Base-by-base conservation (phyloP, 106 monocot species). In the Phalaenopsis aphrodite region DNA sequence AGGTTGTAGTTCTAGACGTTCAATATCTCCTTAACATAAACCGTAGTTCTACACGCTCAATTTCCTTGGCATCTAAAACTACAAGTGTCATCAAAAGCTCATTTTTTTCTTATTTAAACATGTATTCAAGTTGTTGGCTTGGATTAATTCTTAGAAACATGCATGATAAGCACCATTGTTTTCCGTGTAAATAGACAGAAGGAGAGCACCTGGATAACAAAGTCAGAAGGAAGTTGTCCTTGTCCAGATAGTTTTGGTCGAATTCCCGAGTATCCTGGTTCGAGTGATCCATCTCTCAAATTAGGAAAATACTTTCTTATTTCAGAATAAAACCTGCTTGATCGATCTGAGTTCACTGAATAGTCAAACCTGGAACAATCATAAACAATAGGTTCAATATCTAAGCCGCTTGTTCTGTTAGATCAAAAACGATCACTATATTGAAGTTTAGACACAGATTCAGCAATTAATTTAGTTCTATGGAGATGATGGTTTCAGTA, bases 231-330 rank as follows among this genome's bases (percentile, higher is more conserved):
- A 80, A 92, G 80, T 68, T 93, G 86, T 80, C 85, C 81, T 56
- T 86, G 93, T n/a, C 98, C 94, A 57, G 85, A 89, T 79, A 99
- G 88, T 82, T 91, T 99, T 41, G 94, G 82, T 75, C 98, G 81
- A 74, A 99, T 99, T 42, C 98, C 98, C 39, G 94, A 91, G 83
- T 99, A 99, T 82, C 98, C 94, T 67, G 94, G 92, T 46, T 88
- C 86, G 55, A 99, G 80, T n/a, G 82, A 85, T 56, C 85, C 91
- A 81, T 94, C 93, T 78, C 89, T 95, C 30, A 99, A 81, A 83
- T 93, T 89, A 37, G 94, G 98, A 81, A 85, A 99, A 83, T 99
- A 99, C 69, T 89, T 94, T 79, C 92, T 93, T 84, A 99, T 99
- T 81, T 87, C 90, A 42, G 87, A 81, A 80, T 99, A 99, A 77